A percentile compares a stretch with the other conserved stretches of the same genome.
These are phyloP conservation scores for Picochlorum costavermella DNA, from an alignment of 139 green algal species.

Conservation along the genomic window DNA sequence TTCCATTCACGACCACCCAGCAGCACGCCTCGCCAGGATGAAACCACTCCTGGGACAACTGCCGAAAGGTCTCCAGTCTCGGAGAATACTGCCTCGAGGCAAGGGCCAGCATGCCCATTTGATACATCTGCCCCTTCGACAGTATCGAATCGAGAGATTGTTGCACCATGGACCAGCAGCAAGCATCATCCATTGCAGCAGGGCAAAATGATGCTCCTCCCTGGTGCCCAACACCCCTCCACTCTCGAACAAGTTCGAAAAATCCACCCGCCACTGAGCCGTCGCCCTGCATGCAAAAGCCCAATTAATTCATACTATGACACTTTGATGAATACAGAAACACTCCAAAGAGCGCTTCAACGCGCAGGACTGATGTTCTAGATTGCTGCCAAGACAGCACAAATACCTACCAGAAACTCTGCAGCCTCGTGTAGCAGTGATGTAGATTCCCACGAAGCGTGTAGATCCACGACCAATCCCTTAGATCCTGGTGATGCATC, in stretches of 20 bases:
- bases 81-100: conserved; percentile 59
- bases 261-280: too few species aligned
- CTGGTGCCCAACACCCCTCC: too few species aligned
- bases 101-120: conserved; percentile 44
- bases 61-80: conserved; percentile 51
- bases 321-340: too few species aligned
- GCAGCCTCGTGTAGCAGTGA: conserved; percentile 55
- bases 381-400: too few species aligned
- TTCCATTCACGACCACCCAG: conserved; percentile 29
- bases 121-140: neutral
- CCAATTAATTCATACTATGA: too few species aligned
- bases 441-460: conserved; percentile 49
- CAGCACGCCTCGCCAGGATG: conserved; percentile 31
- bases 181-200: too few species aligned
- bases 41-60: conserved; percentile 29
- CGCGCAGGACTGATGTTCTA: neutral
- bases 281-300: too few species aligned
- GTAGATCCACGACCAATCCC: conserved; percentile 32
- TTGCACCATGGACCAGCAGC: too few species aligned
- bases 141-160: too few species aligned
- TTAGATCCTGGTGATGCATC: neutral
- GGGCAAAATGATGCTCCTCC: too few species aligned
- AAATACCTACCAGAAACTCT: conserved; percentile 70
- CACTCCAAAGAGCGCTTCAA: neutral
- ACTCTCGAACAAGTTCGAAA: too few species aligned